phyloP scores from a whole-genome alignment of 2,329 filamentous ascomycete species.

The Stagonosporopsis tanaceti region DNA sequence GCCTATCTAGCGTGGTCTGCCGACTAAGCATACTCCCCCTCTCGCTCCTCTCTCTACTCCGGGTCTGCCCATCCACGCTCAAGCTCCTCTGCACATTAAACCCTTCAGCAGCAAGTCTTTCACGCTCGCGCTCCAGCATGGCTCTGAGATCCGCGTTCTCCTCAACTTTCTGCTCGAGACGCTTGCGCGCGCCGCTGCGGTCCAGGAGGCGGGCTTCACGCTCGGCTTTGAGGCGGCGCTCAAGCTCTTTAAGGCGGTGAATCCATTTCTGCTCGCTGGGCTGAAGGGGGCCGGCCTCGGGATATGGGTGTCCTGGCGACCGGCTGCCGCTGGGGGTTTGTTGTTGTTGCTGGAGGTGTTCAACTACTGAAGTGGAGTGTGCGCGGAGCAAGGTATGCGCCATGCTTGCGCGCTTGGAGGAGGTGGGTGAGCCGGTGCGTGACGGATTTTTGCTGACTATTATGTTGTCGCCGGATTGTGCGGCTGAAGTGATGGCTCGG shows the following conservation, averaged over 20 bases:
- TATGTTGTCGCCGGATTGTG: slow-evolving; percentile 31
- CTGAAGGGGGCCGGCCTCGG: slow-evolving; percentile 48
- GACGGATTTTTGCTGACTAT: slow-evolving; percentile 38
- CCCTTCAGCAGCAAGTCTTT: slow-evolving; percentile 35
- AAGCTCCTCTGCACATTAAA: slow-evolving; percentile 27
- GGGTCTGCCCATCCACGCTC: slow-evolving; percentile 24
- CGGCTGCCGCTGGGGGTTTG: slow-evolving; percentile 9
- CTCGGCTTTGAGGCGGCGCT: slow-evolving; percentile 88
- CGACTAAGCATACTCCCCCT: slow-evolving; percentile 35
- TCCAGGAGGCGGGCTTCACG: slow-evolving; percentile 86
- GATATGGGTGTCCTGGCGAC: slow-evolving; percentile 41
- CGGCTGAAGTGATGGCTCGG: slow-evolving; percentile 50
- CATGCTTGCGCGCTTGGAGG: slow-evolving; percentile 54
- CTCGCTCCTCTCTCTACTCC: slow-evolving; percentile 23
- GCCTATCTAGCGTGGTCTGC: slow-evolving; percentile 5
- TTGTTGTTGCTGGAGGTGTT: slow-evolving; percentile 46
- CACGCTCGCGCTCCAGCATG: slow-evolving; percentile 67
- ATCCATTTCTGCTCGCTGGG: slow-evolving; percentile 80
- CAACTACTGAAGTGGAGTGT: slow-evolving; percentile 61
- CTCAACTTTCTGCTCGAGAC: slow-evolving; percentile 76
- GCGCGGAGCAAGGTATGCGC: slow-evolving; percentile 64
- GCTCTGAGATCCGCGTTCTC: slow-evolving; percentile 76
- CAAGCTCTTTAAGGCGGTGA: slow-evolving; percentile 83
- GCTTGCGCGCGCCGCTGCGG: slow-evolving; percentile 79
- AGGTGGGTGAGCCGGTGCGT: slow-evolving; percentile 38